Percentiles rank a stretch among this genome's conserved stretches.
Conservation (phyloP, 305 asterid species). For the Fraxinus angustifolia region DNA sequence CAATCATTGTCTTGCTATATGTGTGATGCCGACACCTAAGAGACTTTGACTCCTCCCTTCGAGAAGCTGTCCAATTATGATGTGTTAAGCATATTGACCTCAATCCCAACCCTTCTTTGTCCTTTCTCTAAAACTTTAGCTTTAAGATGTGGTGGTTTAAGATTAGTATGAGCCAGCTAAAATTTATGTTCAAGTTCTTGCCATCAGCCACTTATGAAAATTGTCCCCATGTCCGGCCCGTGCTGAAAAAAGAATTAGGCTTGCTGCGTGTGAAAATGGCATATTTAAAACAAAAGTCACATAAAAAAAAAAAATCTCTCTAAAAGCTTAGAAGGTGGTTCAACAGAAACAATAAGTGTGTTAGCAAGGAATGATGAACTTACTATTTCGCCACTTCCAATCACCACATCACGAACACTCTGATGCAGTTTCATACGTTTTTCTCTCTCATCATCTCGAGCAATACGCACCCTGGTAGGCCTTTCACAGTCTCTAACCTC, state of each 20-base stretch:
- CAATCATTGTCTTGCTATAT: too few species aligned
- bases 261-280: not conserved
- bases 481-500: conserved; percentile 84
- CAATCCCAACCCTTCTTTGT: not conserved
- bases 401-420: conserved; percentile 88
- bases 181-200: not conserved
- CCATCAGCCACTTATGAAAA: not conserved
- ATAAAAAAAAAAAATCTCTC: not conserved
- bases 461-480: conserved; percentile 47
- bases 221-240: not conserved
- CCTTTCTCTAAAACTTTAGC: not conserved
- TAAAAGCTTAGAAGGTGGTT: not conserved
- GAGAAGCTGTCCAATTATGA: too few species aligned
- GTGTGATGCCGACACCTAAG: too few species aligned
- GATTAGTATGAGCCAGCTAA: not conserved
- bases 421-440: conserved; percentile 75
- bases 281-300: not conserved
- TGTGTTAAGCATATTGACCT: too few species aligned
- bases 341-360: not conserved
- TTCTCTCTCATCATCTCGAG: conserved; percentile 62
- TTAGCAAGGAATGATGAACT: conserved; percentile 30
- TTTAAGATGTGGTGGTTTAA: not conserved
- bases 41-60: too few species aligned
- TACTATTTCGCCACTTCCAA: conserved; percentile 96
- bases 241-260: not conserved